Evolutionary conservation across 2,329 filamentous ascomycete genomes (phyloP).

Genomic region (Rasamsonia emersonii): DNA sequence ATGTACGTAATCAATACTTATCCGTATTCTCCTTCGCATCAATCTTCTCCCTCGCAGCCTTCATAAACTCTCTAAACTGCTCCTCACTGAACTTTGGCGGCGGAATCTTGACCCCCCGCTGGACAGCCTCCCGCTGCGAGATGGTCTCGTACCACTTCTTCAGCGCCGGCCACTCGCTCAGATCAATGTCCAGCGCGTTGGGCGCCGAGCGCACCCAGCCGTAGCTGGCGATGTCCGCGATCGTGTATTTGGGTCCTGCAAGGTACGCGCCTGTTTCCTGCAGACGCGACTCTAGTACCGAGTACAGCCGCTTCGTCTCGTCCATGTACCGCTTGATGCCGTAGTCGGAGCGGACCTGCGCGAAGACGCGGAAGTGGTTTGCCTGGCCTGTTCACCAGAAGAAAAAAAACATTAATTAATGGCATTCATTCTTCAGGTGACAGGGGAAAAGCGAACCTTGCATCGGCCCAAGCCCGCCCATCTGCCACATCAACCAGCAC

Average conservation of each 20-base stretch:
- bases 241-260: slow-evolving; percentile 39
- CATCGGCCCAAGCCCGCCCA: slow-evolving; percentile 34
- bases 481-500: slow-evolving; percentile 35
- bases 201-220: slow-evolving; percentile 30
- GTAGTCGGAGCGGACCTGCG: slow-evolving; percentile 35
- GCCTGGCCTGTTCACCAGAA: slow-evolving; percentile 30
- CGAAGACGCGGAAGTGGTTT: slow-evolving; percentile 40
- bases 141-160: slow-evolving; percentile 24
- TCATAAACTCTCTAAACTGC: no score
- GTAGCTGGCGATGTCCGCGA: slow-evolving; percentile 41
- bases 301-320: slow-evolving; percentile 41
- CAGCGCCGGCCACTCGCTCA: slow-evolving; percentile 23
- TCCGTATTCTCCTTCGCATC: no score
- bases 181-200: slow-evolving; percentile 18
- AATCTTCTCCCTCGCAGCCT: no score
- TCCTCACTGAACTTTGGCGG: no score
- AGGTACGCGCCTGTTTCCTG: slow-evolving; percentile 34
- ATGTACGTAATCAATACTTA: no score
- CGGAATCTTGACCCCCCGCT: no score
- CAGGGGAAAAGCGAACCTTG: slow-evolving; percentile 18
- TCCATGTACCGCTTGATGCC: slow-evolving; percentile 40
- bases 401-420: no score
- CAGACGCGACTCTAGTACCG: slow-evolving; percentile 37
- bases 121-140: slow-evolving; percentile 20
- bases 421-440: no score